These are phyloP conservation scores for Coemansia nantahalensis DNA, from an alignment of 192 early-diverging fungal species.

Conservation along the genomic window DNA sequence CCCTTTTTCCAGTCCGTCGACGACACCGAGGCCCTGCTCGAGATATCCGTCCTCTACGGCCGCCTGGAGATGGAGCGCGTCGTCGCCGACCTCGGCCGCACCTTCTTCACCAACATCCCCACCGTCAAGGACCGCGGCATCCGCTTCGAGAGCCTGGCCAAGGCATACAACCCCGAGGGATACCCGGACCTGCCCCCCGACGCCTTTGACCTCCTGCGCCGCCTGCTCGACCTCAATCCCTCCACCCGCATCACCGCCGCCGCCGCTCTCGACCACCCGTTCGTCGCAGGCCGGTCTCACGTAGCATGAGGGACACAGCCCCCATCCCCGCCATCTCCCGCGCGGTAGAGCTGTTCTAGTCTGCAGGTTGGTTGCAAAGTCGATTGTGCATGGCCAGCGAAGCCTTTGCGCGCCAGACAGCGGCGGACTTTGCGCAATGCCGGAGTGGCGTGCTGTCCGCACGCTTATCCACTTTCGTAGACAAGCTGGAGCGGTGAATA, in stretches of 20 bases:
- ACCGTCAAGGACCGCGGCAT: slow-evolving; percentile 50
- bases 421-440: no score
- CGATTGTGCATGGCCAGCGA: no score
- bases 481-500: no score
- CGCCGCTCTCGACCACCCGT: slow-evolving; percentile 77
- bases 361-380: no score
- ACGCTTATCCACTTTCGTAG: no score
- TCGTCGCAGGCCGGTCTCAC: slow-evolving; percentile 39
- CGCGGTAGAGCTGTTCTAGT: no score
- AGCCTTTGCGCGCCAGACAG: no score
- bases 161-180: slow-evolving; percentile 47
- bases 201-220: slow-evolving; percentile 61
- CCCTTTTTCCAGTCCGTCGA: slow-evolving; percentile 90
- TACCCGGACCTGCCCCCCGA: slow-evolving; percentile 40
- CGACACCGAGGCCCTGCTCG: slow-evolving; percentile 82
- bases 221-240: slow-evolving; percentile 59
- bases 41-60: slow-evolving; percentile 81
- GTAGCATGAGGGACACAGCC: not conserved
- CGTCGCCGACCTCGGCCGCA: slow-evolving; percentile 57
- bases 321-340: no score
- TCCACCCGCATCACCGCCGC: slow-evolving; percentile 67
- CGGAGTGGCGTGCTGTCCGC: no score
- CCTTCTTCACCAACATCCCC: slow-evolving; percentile 47
- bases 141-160: slow-evolving; percentile 46
- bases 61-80: slow-evolving; percentile 67